A percentile compares a stretch with the other conserved stretches of the same genome.
These are phyloP conservation scores for Mycena olivaceomarginata DNA, from an alignment of 768 basidiomycete species.

Conservation along the genomic window DNA sequence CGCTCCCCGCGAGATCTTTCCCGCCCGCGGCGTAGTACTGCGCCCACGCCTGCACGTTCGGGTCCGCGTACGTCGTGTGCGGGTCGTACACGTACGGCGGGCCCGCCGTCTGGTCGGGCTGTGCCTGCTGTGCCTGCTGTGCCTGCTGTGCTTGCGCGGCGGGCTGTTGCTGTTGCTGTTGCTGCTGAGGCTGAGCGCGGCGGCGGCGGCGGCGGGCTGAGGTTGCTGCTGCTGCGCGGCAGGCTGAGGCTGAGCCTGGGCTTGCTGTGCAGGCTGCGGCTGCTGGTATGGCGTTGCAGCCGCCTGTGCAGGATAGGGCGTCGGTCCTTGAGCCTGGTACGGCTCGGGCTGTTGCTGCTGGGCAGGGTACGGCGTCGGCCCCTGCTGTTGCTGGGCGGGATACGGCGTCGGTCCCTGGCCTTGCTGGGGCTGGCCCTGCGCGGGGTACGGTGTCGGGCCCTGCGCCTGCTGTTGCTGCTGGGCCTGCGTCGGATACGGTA, in stretches of 20 bases:
- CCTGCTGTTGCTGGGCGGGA: slow-evolving; percentile 16
- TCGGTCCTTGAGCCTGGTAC: slow-evolving; percentile 45
- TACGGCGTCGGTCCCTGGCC: slow-evolving; percentile 20
- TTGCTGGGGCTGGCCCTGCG: slow-evolving; percentile 49
- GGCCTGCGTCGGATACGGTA: slow-evolving; percentile 60
- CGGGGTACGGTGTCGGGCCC: slow-evolving; percentile 58
- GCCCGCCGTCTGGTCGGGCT: slow-evolving; percentile 51
- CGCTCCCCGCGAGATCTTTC: slow-evolving; percentile 81
- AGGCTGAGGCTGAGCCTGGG: slow-evolving; percentile 33
- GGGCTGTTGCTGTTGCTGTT: slow-evolving; percentile 15
- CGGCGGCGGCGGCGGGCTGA: slow-evolving; percentile 42
- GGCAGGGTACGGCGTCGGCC: slow-evolving; percentile 60
- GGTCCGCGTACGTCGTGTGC: slow-evolving; percentile 80
- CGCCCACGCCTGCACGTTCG: slow-evolving; percentile 92
- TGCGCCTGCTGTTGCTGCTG: neutral
- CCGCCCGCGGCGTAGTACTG: slow-evolving; percentile 91
- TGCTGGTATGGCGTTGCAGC: neutral
- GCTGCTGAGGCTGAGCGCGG: slow-evolving; percentile 38
- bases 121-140: slow-evolving; percentile 42
- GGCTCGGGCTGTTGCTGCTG: slow-evolving; percentile 48
- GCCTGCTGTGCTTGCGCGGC: slow-evolving; percentile 24
- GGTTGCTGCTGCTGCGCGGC: slow-evolving; percentile 42
- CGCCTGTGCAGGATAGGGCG: neutral
- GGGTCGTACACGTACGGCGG: slow-evolving; percentile 80
- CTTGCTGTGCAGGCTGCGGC: neutral